Percentiles rank a stretch among this genome's conserved stretches.
Evolutionary conservation across 2,329 filamentous ascomycete genomes (phyloP).

Genomic region (Colletotrichum sp.): DNA sequence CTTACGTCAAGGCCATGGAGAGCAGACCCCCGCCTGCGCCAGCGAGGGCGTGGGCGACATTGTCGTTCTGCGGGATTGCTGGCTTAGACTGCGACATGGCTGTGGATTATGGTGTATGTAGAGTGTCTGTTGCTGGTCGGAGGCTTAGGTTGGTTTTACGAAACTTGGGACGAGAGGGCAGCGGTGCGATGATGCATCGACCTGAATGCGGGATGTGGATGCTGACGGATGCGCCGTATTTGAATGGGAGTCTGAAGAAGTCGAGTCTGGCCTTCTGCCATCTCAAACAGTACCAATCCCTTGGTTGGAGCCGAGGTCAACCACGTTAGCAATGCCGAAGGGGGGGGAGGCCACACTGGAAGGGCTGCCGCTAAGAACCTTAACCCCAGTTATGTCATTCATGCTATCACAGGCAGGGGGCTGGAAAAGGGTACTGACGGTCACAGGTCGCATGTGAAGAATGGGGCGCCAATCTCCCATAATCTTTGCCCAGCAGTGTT

Average conservation of each 20-base stretch:
- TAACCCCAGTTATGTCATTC: conserved; percentile 23
- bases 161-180: conserved; percentile 1
- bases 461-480: not conserved
- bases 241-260: not conserved
- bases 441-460: conserved; percentile 13
- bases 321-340: conserved; percentile 20
- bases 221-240: not conserved
- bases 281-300: conserved; percentile 11
- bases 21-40: conserved; percentile 92
- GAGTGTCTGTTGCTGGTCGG: not conserved
- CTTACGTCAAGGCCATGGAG: conserved; percentile 93
- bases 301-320: conserved; percentile 21
- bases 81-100: conserved; percentile 51
- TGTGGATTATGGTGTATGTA: not conserved
- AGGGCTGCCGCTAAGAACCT: conserved; percentile 16
- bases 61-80: conserved; percentile 85
- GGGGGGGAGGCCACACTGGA: not conserved
- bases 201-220: not conserved
- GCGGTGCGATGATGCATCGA: conserved; percentile 1
- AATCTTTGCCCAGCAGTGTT: not conserved
- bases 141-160: not conserved
- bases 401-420: conserved; percentile 8
- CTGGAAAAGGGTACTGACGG: not conserved
- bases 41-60: conserved; percentile 93
- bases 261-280: not conserved